Conservation (phyloP, 768 basidiomycete species). For the Podaxis sp. region DNA sequence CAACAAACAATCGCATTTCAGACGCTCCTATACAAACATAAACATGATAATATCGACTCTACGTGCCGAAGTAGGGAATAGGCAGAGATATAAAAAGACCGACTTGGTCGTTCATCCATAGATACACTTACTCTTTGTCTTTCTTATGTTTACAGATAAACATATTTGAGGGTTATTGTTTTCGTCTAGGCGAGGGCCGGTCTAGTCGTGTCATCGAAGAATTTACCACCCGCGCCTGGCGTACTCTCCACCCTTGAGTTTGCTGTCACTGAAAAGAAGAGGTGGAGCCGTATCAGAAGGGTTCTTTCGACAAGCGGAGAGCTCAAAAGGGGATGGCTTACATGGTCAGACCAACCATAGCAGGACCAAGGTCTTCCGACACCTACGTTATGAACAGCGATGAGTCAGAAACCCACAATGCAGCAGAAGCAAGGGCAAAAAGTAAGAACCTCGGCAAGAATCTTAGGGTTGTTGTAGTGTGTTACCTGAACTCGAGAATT, state of each 20-base stretch:
- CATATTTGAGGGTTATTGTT: background rate
- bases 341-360: conserved; percentile 96
- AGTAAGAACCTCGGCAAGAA: conserved; percentile 75
- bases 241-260: conserved; percentile 69
- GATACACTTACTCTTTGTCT: background rate
- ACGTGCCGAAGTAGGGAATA: background rate
- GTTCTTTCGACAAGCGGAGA: background rate
- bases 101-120: background rate
- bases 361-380: conserved; percentile 79
- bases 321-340: conserved; percentile 34
- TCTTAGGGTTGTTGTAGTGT: conserved; percentile 92
- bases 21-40: background rate
- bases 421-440: conserved; percentile 12
- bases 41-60: background rate
- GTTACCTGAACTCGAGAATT: conserved; percentile 59
- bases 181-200: background rate
- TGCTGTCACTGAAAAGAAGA: conserved; percentile 46
- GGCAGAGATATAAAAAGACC: background rate
- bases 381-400: conserved; percentile 39
- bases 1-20: background rate
- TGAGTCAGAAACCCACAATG: background rate
- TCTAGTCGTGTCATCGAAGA: background rate
- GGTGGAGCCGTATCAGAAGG: conserved; percentile 2
- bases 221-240: conserved; percentile 68
- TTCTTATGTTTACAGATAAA: background rate